Evolutionary conservation across 257 asterid genomes (phyloP).

Genomic region (Forsythia viridissima): DNA sequence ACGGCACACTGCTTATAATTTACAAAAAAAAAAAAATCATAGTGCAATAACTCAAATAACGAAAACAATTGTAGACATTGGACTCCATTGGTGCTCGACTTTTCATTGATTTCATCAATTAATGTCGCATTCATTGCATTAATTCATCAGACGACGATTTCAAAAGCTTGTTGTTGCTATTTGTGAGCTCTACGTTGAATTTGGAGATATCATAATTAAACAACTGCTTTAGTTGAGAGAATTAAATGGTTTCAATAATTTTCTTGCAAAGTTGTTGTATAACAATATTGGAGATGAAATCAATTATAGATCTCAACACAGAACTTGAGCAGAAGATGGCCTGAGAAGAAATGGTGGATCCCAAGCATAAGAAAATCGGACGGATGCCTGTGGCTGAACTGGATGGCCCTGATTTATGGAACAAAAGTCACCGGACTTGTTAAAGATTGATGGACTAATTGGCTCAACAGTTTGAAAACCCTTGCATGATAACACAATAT

Average conservation of each 20-base stretch:
- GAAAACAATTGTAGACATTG: too few species aligned
- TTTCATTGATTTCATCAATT: too few species aligned
- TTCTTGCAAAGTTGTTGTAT: too few species aligned
- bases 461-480: slow-evolving; percentile 16
- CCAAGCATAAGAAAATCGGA: slow-evolving; percentile 23
- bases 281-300: not conserved
- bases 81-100: too few species aligned
- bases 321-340: slow-evolving; percentile 8
- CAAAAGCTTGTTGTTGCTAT: not conserved
- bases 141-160: too few species aligned
- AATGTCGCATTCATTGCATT: not conserved
- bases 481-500: slow-evolving; percentile 10
- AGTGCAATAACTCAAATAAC: too few species aligned
- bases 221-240: too few species aligned
- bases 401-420: not conserved
- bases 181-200: not conserved
- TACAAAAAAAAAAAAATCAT: too few species aligned
- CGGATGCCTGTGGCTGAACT: not conserved
- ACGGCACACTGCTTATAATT: too few species aligned
- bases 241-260: too few species aligned
- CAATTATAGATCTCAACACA: not conserved
- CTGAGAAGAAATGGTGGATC: slow-evolving; percentile 21
- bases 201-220: not conserved
- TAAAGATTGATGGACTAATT: slow-evolving; percentile 14
- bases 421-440: not conserved